phyloP scores from a whole-genome alignment of 495 filamentous ascomycete species.

The Platismatia glauca region DNA sequence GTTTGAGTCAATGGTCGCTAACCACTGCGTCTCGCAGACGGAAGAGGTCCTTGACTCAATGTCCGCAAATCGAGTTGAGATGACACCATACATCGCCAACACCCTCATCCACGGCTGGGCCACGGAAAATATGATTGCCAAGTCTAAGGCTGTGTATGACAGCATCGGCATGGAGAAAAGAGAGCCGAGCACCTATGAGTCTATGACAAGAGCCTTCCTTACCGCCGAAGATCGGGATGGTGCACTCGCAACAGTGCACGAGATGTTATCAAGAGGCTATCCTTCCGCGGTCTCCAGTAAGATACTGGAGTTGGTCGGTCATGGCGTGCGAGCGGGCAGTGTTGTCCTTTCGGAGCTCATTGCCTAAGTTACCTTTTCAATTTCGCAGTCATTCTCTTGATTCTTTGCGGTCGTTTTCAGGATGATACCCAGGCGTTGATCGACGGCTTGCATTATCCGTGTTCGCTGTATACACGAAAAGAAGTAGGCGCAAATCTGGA shows the following conservation, averaged over 20 bases:
- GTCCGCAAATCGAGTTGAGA: slow-evolving; percentile 58
- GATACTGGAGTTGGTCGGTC: slow-evolving; percentile 80
- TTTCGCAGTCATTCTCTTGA: neutral
- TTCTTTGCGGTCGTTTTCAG: slow-evolving; percentile 4
- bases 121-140: slow-evolving; percentile 65
- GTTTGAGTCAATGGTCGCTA: slow-evolving; percentile 93
- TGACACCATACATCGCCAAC: slow-evolving; percentile 98
- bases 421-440: slow-evolving; percentile 20
- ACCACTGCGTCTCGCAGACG: slow-evolving; percentile 71
- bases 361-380: neutral
- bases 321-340: slow-evolving; percentile 32
- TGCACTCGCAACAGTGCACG: slow-evolving; percentile 69
- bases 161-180: slow-evolving; percentile 63
- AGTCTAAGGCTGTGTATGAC: slow-evolving; percentile 71
- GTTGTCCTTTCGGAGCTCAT: slow-evolving; percentile 13
- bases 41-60: slow-evolving; percentile 66
- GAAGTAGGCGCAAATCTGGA: neutral
- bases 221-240: slow-evolving; percentile 65
- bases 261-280: slow-evolving; percentile 87
- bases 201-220: slow-evolving; percentile 92
- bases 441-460: neutral
- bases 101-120: slow-evolving; percentile 99
- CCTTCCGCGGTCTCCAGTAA: slow-evolving; percentile 85
- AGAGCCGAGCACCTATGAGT: slow-evolving; percentile 98
- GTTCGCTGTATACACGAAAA: neutral